phyloP scores from a whole-genome alignment of 306 rosid species.

The Inga leiocalycina region DNA sequence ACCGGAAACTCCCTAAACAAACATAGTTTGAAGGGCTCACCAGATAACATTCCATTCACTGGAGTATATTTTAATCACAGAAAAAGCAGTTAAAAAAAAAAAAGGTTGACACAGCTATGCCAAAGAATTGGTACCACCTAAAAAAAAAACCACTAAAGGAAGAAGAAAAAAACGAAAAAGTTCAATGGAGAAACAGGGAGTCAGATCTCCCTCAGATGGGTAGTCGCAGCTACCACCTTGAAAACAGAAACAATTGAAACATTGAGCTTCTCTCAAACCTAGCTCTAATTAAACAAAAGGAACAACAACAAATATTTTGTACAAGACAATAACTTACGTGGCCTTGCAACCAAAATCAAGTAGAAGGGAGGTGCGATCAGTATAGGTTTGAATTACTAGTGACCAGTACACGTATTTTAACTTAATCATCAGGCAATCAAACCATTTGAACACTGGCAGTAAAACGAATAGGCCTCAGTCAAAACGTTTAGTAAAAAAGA shows the following conservation, averaged over 20 bases:
- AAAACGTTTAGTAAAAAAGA: constrained; percentile 21
- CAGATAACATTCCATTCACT: not conserved
- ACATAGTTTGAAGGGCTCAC: not conserved
- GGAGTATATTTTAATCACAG: not conserved
- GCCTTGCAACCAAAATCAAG: not conserved
- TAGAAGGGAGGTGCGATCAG: not conserved
- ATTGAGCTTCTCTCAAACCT: not conserved
- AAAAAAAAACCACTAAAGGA: not conserved
- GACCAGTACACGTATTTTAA: not conserved
- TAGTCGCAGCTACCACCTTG: not conserved
- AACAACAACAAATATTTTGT: not conserved
- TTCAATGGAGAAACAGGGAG: not conserved
- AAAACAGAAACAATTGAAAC: not conserved
- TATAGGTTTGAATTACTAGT: not conserved
- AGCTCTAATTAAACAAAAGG: not conserved
- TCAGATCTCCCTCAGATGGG: not conserved
- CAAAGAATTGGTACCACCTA: not conserved
- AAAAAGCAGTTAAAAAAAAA: not conserved
- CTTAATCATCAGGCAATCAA: not conserved
- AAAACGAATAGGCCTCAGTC: not conserved
- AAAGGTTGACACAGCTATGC: not conserved
- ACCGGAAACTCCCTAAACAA: not conserved
- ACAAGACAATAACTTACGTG: not conserved
- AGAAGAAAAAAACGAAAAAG: too few species aligned
- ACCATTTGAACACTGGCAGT: not conserved